Evolutionary conservation across 2,329 filamentous ascomycete genomes (phyloP), one percentile per base, ranked within the genome.

Genomic region (Colletotrichum endophyticum): DNA sequence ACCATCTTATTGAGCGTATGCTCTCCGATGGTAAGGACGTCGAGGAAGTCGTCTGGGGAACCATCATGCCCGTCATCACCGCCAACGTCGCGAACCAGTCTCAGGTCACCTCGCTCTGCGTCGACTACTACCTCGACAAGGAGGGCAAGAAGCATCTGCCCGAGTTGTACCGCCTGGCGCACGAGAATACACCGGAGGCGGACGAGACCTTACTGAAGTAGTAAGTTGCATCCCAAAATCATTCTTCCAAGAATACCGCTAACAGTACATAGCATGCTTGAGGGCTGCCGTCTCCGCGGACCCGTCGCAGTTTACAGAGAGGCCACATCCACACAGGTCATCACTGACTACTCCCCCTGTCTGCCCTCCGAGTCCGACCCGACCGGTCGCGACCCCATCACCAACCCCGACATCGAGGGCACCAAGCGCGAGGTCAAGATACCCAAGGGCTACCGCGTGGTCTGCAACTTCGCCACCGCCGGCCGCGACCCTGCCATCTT

Each of bases 31-130:
- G 90, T 1, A 84, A 91, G 62, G 86, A 86, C 44, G 82, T 88
- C 12, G 88, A 90, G 56, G 88, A 92, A 66, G 87, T 91, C 49
- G 89, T 91, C 9, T 92, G 87, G 86, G 87, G 87, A 8, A 89
- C 90, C 77, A 88, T 92, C 62, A 82, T 92, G 78, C 91, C 91
- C 3, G 89, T 90, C 3, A 89, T 90, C 11, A 86, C 88, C 27
- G 88, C 89, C 2, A 89, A 91, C 80, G 87, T 91, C 3, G 90
- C 91, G 12, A 92, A 90, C 80, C 91, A 93, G 82, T 88, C 88
- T 11, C 88, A 91, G 78, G 84, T 91, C 75, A 90, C 92, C 79
- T 87, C 89, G 2, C 89, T 92, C 82, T 86, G 90, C 53, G 83
- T 93, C 66, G 91, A 93, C 79, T 93, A 89, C 83, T 93, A 92